These are phyloP conservation scores for Inga laurina DNA, from an alignment of 306 rosid genomes.

Conservation along the genomic window DNA sequence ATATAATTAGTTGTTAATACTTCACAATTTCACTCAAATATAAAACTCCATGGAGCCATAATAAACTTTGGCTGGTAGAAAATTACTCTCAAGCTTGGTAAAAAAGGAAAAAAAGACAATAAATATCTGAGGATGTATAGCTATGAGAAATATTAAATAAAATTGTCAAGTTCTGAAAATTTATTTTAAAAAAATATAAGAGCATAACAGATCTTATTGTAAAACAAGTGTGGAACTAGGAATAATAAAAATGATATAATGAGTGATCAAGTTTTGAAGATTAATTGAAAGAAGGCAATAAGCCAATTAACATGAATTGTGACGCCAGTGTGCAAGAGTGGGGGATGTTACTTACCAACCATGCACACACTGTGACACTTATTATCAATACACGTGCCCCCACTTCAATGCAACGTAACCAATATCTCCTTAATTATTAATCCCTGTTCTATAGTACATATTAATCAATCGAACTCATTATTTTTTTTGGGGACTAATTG, in stretches of 20 bases:
- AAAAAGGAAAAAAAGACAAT: neutral
- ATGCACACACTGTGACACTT: neutral
- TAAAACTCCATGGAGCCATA: neutral
- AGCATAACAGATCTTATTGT: neutral
- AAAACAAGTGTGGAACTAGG: neutral
- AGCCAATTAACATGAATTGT: neutral
- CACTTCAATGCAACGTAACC: neutral
- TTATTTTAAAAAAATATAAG: too few relatives aligned
- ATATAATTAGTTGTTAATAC: neutral
- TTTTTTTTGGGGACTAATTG: neutral
- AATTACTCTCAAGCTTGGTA: neutral
- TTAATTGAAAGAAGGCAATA: neutral
- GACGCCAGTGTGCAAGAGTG: neutral
- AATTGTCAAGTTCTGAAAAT: neutral
- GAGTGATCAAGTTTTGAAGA: neutral
- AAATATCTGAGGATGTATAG: neutral
- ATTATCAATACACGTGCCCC: neutral
- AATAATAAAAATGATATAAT: neutral
- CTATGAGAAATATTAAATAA: neutral
- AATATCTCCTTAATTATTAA: neutral
- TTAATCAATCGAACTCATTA: neutral
- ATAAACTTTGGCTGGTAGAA: neutral
- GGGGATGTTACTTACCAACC: neutral
- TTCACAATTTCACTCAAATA: neutral
- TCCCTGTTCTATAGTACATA: neutral